Evolutionary conservation across 1,284 basidiomycete genomes (phyloP).

Genomic region (Rhodotorula sp.): DNA sequence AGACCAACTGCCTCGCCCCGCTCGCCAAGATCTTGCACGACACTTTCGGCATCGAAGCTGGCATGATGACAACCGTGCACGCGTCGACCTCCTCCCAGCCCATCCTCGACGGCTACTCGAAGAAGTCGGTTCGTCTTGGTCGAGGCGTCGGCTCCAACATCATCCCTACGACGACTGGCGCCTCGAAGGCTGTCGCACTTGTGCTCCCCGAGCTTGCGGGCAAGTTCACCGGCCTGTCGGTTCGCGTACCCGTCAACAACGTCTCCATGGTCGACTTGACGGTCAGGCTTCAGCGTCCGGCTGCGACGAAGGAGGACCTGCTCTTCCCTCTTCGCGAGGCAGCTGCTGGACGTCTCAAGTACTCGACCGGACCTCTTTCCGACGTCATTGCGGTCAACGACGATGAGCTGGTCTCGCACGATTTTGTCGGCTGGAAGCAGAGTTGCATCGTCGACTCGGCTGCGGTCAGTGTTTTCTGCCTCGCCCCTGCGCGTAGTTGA

Average conservation of each 20-base stretch:
- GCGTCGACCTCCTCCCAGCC: constrained; percentile 51
- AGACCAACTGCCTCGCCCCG: constrained; percentile 53
- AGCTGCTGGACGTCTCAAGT: constrained; percentile 37
- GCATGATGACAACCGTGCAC: constrained; percentile 53
- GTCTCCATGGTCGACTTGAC: constrained; percentile 52
- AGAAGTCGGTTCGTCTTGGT: constrained; percentile 50
- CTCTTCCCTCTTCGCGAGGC: constrained; percentile 48
- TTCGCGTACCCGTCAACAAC: constrained; percentile 52
- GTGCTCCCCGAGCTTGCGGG: constrained; percentile 52
- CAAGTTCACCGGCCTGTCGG: constrained; percentile 48
- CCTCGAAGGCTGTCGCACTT: constrained; percentile 50
- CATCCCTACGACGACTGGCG: constrained; percentile 51
- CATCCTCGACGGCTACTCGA: constrained; percentile 51
- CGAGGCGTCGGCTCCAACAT: constrained; percentile 48
- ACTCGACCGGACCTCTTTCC: constrained; percentile 9
- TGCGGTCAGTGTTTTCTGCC: constrained; percentile 47
- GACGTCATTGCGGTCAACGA: constrained; percentile 49
- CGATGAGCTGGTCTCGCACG: constrained; percentile 51
- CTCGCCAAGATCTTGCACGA: constrained; percentile 49
- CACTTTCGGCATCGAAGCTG: constrained; percentile 50
- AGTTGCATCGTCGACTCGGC: constrained; percentile 49
- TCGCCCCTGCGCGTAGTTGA: too few relatives aligned
- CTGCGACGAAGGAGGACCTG: constrained; percentile 48
- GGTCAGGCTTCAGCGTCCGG: constrained; percentile 47
- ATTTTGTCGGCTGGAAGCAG: constrained; percentile 48